Base-by-base conservation (phyloP, 2,329 filamentous ascomycete species). In the Sarocladium kiliense region DNA sequence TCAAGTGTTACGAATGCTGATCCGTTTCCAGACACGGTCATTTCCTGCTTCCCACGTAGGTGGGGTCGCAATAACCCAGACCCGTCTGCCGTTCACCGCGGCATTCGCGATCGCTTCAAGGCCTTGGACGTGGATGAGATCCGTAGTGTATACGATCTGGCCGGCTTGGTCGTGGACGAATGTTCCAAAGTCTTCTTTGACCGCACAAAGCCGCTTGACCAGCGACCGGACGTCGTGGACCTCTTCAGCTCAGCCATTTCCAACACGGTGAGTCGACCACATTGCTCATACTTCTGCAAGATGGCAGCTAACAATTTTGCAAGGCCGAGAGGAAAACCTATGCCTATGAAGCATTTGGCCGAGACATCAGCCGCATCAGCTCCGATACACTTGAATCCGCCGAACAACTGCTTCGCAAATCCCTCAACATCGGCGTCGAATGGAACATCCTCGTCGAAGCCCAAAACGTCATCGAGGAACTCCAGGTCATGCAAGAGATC, bases 21-120 rank as follows among this genome's bases (percentile, higher is more conserved):
- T 49, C 56, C 47, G 53, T 5, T 42, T 16, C 11, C 16, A 71
- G 68, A 71, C 37, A 72, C 70, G 2, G 67, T 73, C 39, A 65
- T 73, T 18, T 68, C 71, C 0, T 66, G 63, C n/a, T 73, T 72
- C 54, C 70, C 71, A 2, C 63, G 70, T 32, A 60, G 71, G 41
- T 74, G 69, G 68, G 69, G 68, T 3, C 60, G 65, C 12, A 69
- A 69, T 45, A 70, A 73, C 14, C 67, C 65, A 12, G 69, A 73
- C 44, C 61, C 64, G 1, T 71, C 69, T 0, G 69, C 63, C 3
- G 65, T 72, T 2, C 68, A 73, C 56, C 67, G 71, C 19, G 49
- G 59, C 55, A 57, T 71, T 66, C 26, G 67, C 62, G 39, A 68
- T 68, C 23, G 70, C 69, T 34, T 73, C 69, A 57, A 65, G 67